phyloP scores from a whole-genome alignment of 75 land plant species.

The Ceratopteris richardii region DNA sequence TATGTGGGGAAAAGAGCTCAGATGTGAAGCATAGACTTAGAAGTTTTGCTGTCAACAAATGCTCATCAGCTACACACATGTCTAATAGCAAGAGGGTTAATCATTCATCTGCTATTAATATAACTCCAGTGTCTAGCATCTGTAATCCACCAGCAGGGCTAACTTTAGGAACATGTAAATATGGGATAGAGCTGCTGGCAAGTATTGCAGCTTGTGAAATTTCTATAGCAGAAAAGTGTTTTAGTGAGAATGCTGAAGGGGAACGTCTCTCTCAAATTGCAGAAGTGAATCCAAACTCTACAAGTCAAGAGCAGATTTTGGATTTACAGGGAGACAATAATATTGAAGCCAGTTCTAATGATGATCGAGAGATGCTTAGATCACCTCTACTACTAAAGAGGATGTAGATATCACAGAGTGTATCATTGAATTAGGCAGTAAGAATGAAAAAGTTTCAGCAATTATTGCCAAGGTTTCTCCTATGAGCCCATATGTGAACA shows the following conservation, averaged over 20 bases:
- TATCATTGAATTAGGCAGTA: too few species aligned
- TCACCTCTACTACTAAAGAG: neutral
- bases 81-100: slow-evolving; percentile 9
- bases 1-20: slow-evolving; percentile 36
- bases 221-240: slow-evolving; percentile 24
- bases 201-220: slow-evolving; percentile 84
- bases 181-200: slow-evolving; percentile 89
- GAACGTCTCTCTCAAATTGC: neutral
- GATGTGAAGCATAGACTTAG: neutral
- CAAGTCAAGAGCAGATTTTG: neutral
- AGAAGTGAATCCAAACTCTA: too few species aligned
- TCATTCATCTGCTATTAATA: slow-evolving; percentile 4
- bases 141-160: slow-evolving; percentile 36
- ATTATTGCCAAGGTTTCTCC: too few species aligned
- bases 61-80: slow-evolving; percentile 6
- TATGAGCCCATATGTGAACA: too few species aligned
- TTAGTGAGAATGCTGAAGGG: neutral
- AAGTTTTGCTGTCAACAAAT: slow-evolving; percentile 4
- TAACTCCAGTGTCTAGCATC: slow-evolving; percentile 24
- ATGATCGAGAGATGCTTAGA: neutral
- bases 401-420: slow-evolving; percentile 21
- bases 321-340: neutral
- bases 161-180: slow-evolving; percentile 47
- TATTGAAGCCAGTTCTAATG: neutral
- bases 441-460: too few species aligned